Conservation (phyloP, 208 protist species). For the Histomonas meleagridis region DNA sequence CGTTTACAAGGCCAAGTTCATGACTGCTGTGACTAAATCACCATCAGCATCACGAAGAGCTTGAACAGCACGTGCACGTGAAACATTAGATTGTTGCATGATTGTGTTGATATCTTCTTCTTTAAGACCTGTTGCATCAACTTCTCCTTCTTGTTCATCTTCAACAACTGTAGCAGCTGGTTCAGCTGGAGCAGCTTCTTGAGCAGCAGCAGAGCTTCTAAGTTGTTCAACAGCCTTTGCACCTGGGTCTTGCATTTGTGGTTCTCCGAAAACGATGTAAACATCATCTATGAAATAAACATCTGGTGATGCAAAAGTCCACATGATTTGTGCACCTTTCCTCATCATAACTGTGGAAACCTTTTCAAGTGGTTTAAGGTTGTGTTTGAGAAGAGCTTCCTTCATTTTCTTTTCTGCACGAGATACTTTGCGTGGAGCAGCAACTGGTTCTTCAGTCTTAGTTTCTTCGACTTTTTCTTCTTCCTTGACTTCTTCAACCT, state of each 20-base stretch:
- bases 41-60: neutral
- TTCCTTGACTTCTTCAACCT: too few relatives aligned
- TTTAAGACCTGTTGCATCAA: neutral
- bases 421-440: neutral
- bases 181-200: neutral
- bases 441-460: neutral
- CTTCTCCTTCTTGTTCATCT: neutral
- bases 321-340: neutral
- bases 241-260: neutral
- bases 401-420: slow-evolving; percentile 10
- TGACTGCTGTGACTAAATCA: slow-evolving; percentile 31
- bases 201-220: neutral
- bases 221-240: neutral
- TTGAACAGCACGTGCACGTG: neutral
- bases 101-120: slow-evolving; percentile 16
- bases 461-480: neutral
- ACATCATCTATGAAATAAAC: neutral
- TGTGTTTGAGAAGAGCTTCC: neutral
- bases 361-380: neutral
- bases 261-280: neutral
- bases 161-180: neutral
- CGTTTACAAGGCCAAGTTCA: slow-evolving; percentile 18
- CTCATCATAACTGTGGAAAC: neutral
- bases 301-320: neutral
- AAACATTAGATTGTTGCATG: slow-evolving; percentile 18